Base-by-base conservation (phyloP, 352 stramenopile genomes). In the Phytophthora meadii region DNA sequence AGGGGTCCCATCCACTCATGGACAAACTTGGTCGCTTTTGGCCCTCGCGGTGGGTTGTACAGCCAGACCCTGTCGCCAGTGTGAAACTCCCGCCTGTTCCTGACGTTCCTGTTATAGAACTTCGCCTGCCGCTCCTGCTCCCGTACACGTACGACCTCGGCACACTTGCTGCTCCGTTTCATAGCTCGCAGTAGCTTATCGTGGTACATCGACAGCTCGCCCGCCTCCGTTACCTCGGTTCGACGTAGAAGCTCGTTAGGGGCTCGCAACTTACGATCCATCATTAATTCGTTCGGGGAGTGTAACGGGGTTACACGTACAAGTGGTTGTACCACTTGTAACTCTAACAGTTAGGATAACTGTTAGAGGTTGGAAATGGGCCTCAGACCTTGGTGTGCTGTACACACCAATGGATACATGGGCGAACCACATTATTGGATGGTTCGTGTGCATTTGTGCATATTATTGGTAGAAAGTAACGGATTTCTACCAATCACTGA, bases 1-100 rank as follows among this genome's bases (percentile, higher is more conserved):
- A 54, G 19, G 0, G 28, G 27, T n/a, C 30, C 47, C 2, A 57
- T 39, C 37, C 50, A 48, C 7, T 9, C 9, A 19, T 57, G 50
- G 1, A 57, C 50, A 25, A 47, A 47, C 9, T 57, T 48, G 8
- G 51, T 48, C 3, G 50, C 39, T n/a, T 27, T 40, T 9, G 36
- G 11, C 5, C 11, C 46, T 37, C 32, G 8, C 12, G 40, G 41
- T 19, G 47, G 47, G 1, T 12, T 5, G 10, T 42, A 42, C n/a
- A 54, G 5, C 47, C 47, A 54, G 5, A 41, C 47, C 2, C n/a
- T 11, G 45, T 39, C 27, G 3, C 45, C 45, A 9, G 4, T 12
- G 1, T 14, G 15, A 10, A 37, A 52, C 7, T 12, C 27, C 12
- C 15, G 25, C 27, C 6, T 12, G 6, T 25, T 11, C 6, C 12